Base-by-base conservation (phyloP, 2,329 filamentous ascomycete genomes). In the Sporothrix protearum region DNA sequence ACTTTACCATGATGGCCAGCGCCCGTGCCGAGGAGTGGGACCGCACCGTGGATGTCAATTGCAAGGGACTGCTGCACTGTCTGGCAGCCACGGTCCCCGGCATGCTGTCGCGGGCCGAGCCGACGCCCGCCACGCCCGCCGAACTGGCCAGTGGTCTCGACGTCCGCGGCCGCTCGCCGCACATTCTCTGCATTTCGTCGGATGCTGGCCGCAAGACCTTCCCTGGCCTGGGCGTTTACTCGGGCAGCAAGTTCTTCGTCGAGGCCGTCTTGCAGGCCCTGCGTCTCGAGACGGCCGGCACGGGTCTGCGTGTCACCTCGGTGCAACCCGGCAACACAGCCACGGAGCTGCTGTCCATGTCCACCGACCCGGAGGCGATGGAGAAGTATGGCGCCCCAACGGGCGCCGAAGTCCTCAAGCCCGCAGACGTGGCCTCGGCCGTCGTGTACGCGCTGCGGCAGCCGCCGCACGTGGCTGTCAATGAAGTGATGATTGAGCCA, bases 1-100 rank as follows among this genome's bases (percentile, higher is more conserved):
- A 95, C 82, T 95, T 89, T 81, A 94, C 92, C 70, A 89, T 94
- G 89, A 94, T 95, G 92, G 88, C 89, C 71, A 94, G 94, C 78
- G 86, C 83, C 19, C 86, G 91, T 74, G 87, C 84, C 0, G 90
- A 92, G 5, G 89, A 95, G 76, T 95, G 92, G 92, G 89, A 94
- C 74, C 90, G 87, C 72, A 94, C 92, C 0, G 91, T 95, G 55
- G 92, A 94, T 76, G 91, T 95, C 75, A 95, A 95, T 82, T 94
- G 92, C 88, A 94, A 94, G 81, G 92, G 92, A 49, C 85, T 95
- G 1, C 82, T 94, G 70, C 86, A 95, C 83, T 90, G 89, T 75
- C 84, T 95, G 2, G 87, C 91, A 0, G 85, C 90, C 1, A 88
- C 87, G 0, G 87, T 95, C 0, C 92, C 92, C 0, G 81, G 81